A percentile compares a stretch with the other conserved stretches of the same genome.
phyloP scores from a whole-genome alignment of 257 asterid genomes.

The Gentiana dahurica region DNA sequence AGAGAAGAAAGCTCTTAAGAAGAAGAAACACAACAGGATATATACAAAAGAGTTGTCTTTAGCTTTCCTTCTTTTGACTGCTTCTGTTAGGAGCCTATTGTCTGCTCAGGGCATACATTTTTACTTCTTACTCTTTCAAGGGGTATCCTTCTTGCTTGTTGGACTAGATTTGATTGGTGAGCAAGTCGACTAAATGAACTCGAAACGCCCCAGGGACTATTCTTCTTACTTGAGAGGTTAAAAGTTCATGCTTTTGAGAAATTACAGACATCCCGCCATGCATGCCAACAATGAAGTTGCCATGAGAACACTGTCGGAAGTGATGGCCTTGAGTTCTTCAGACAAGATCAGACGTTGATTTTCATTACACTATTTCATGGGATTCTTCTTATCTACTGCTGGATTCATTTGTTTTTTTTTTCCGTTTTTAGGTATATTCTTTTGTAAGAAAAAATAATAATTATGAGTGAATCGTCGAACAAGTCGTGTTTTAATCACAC shows the following conservation, averaged over 20 bases:
- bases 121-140: conserved; percentile 87
- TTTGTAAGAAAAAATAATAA: conserved; percentile 25
- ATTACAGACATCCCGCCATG: too few relatives aligned
- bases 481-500: too few relatives aligned
- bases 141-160: conserved; percentile 80
- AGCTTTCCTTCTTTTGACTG: conserved; percentile 75
- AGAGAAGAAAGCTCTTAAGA: conserved; percentile 23
- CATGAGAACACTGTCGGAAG: too few relatives aligned
- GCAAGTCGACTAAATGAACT: conserved; percentile 48
- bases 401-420: conserved; percentile 25
- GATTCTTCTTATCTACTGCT: conserved; percentile 4
- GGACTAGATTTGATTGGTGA: conserved; percentile 92
- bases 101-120: conserved; percentile 97
- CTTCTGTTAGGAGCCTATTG: conserved; percentile 63
- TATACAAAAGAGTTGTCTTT: conserved; percentile 69
- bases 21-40: conserved; percentile 72
- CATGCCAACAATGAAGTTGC: too few relatives aligned
- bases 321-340: too few relatives aligned
- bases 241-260: not conserved
- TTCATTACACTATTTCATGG: conserved; percentile 16
- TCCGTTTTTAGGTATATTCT: conserved; percentile 12
- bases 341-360: conserved; percentile 18
- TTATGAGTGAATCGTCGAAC: not conserved
- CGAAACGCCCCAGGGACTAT: too few relatives aligned
- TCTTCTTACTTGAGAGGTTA: not conserved